These are phyloP conservation scores for Phaffia australis DNA, from an alignment of 768 basidiomycete species.

Conservation along the genomic window DNA sequence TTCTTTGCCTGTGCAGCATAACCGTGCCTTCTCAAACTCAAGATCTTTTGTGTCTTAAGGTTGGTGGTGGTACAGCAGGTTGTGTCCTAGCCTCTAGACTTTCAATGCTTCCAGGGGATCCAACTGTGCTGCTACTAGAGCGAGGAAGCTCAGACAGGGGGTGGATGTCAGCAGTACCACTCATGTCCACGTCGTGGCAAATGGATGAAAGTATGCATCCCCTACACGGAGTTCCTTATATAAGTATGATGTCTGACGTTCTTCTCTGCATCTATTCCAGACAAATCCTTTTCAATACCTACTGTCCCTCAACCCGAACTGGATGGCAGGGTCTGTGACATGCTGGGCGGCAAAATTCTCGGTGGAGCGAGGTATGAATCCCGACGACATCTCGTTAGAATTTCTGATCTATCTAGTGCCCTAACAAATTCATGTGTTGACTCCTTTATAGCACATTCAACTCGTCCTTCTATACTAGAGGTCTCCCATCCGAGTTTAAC, in stretches of 20 bases:
- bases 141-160: conserved; percentile 8
- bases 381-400: background rate
- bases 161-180: conserved; percentile 13
- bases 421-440: background rate
- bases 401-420: background rate
- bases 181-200: conserved; percentile 22
- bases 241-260: background rate
- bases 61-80: conserved; percentile 24
- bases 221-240: background rate
- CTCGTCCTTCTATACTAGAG: conserved; percentile 23
- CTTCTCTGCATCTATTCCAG: background rate
- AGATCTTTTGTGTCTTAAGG: background rate
- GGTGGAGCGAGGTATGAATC: conserved; percentile 18
- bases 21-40: too few species aligned
- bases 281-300: conserved; percentile 10
- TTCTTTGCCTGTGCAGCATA: background rate
- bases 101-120: conserved; percentile 14
- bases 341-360: conserved; percentile 23
- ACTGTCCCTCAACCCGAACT: conserved; percentile 19
- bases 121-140: conserved; percentile 23
- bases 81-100: conserved; percentile 25
- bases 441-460: conserved; percentile 3
- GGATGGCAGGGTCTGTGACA: background rate
- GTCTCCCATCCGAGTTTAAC: conserved; percentile 24
- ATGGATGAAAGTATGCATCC: conserved; percentile 10